Base-by-base conservation (phyloP, 805 yeast genomes). In the Isabelozyma rhagii region DNA sequence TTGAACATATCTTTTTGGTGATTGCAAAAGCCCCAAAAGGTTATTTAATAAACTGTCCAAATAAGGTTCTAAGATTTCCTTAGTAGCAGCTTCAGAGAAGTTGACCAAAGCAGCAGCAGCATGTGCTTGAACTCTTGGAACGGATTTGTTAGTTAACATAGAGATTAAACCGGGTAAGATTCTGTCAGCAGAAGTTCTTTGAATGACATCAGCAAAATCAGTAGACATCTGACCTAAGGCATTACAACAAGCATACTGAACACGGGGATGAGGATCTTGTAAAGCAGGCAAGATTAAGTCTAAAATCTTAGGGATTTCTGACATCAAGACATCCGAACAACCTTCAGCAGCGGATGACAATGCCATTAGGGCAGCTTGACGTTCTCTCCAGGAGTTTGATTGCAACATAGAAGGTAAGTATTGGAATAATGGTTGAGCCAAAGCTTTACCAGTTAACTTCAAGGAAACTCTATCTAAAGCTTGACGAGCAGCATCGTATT, bases 31-130 rank as follows among this genome's bases (percentile, higher is more conserved):
- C 1, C 82, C 84, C 49, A 94, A 75, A 54, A 94, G 74, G 58
- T 89, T 87, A 34, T 83, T 78, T 50, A 94, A 75, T 59, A 94
- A 73, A 56, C 78, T 82, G 66, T 94, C 99, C 62, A 94, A 77
- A 61, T 87, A 92, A n/a, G 98, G 98, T 62, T 91, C 97, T 58
- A 94, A 73, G 9, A 85, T 82, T 53, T 88, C 96, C 62, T 89
- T 87, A 5, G 89, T 73, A 2, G 98, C 97, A 55, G 87, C 90
- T 69, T 94, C 99, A 40, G 93, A 83, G 66, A 94, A 94, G 66
- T 94, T 94, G 43, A 94, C 98, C 60, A 93, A 76, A 0, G 99
- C 99, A 47, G 99, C 99, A 41, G 99, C 97, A 14, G 97, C 98
- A 64, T 94, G 99, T 0, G 97, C 89, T 72, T 93, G 98, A 21